Conservation (phyloP, 257 asterid genomes). For the Solanum pennellii region DNA sequence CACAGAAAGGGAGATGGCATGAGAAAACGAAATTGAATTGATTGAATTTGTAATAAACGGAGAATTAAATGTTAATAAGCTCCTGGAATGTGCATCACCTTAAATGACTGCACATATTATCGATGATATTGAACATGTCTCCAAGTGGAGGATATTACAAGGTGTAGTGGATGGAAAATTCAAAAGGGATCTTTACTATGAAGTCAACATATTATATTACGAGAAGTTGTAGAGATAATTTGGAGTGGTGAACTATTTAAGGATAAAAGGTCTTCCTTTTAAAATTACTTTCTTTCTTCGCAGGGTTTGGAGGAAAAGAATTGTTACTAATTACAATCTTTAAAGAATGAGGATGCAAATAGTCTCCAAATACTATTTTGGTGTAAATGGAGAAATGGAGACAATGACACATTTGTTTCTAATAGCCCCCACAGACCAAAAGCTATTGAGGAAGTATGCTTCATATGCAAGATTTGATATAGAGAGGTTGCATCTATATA, state of each 20-base stretch:
- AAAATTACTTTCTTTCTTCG: background rate
- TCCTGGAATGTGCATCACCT: background rate
- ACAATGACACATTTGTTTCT: background rate
- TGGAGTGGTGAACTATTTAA: background rate
- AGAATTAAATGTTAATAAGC: background rate
- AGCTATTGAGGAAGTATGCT: background rate
- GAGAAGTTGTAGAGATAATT: background rate
- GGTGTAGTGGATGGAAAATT: background rate
- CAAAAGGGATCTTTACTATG: background rate
- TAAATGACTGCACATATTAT: too few relatives aligned
- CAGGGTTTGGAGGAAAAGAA: background rate
- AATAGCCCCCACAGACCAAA: background rate
- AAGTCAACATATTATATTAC: background rate
- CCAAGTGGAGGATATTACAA: background rate
- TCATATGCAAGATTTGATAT: background rate
- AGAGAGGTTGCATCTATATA: background rate
- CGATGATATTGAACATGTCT: too few relatives aligned
- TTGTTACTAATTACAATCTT: too few relatives aligned
- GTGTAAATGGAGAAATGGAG: background rate
- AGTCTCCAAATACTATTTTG: background rate
- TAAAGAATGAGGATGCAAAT: background rate
- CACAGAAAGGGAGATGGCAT: background rate
- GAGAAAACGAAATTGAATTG: background rate
- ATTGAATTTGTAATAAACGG: too few relatives aligned
- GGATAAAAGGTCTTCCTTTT: background rate